Conservation (phyloP, 176 grass and related monocot species). For the Lolium multiflorum region DNA sequence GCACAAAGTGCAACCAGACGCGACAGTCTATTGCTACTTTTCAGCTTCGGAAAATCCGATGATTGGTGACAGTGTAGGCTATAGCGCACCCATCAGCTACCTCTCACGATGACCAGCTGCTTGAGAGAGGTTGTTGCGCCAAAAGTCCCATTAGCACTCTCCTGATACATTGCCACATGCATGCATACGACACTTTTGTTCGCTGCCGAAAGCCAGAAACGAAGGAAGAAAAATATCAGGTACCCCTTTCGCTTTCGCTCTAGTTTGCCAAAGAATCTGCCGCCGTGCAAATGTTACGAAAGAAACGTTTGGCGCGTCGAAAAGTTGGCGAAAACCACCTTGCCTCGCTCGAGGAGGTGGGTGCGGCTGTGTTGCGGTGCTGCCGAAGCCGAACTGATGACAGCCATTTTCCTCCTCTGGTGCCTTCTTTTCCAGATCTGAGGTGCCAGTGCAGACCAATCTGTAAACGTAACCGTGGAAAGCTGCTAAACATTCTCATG, state of each 20-base stretch:
- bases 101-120: not conserved
- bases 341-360: not conserved
- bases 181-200: too few species aligned
- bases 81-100: not conserved
- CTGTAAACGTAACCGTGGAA: conserved; percentile 5
- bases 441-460: not conserved
- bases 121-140: not conserved
- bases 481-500: conserved; percentile 27
- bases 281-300: not conserved
- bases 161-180: not conserved
- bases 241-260: not conserved
- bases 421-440: not conserved
- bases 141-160: not conserved
- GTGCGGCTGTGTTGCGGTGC: not conserved
- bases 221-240: not conserved
- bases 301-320: not conserved
- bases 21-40: too few species aligned
- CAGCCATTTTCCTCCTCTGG: not conserved
- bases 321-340: not conserved
- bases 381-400: not conserved
- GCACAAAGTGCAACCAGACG: too few species aligned
- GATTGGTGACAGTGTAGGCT: too few species aligned
- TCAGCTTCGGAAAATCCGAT: too few species aligned
- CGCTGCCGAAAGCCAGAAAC: not conserved
- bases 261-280: not conserved